Conservation (phyloP, 352 stramenopile species). For the Phytophthora vignae region DNA sequence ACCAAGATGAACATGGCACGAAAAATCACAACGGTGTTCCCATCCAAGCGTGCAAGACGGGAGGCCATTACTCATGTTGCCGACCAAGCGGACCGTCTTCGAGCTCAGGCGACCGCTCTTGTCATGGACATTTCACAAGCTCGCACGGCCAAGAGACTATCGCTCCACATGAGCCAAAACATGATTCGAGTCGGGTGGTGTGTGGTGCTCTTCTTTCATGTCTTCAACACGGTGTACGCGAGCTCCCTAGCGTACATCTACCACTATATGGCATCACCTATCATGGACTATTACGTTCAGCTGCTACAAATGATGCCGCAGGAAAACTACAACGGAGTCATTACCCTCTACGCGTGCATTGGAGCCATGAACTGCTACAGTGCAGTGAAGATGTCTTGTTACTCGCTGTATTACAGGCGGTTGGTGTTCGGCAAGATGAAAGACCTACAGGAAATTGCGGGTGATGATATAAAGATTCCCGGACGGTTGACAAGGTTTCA, state of each 20-base stretch:
- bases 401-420: constrained; percentile 36
- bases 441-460: background rate
- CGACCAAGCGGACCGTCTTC: constrained; percentile 22
- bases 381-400: constrained; percentile 36
- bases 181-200: constrained; percentile 33
- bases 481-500: background rate
- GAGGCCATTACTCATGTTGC: constrained; percentile 20
- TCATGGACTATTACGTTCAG: constrained; percentile 41
- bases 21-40: constrained; percentile 14
- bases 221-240: constrained; percentile 40
- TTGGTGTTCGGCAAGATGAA: constrained; percentile 33
- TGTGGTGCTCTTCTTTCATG: constrained; percentile 41
- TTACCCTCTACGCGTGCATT: constrained; percentile 34
- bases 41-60: constrained; percentile 1
- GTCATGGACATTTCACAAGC: constrained; percentile 32
- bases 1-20: constrained; percentile 9
- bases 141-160: constrained; percentile 26
- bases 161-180: constrained; percentile 23
- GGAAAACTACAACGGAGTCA: constrained; percentile 30
- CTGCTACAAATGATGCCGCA: constrained; percentile 46
- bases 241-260: constrained; percentile 36
- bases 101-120: constrained; percentile 26
- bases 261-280: constrained; percentile 35
- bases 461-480: background rate
- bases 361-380: constrained; percentile 38